Evolutionary conservation across 2,329 filamentous ascomycete species (phyloP).

Genomic region (Hymenoscyphus scutula): DNA sequence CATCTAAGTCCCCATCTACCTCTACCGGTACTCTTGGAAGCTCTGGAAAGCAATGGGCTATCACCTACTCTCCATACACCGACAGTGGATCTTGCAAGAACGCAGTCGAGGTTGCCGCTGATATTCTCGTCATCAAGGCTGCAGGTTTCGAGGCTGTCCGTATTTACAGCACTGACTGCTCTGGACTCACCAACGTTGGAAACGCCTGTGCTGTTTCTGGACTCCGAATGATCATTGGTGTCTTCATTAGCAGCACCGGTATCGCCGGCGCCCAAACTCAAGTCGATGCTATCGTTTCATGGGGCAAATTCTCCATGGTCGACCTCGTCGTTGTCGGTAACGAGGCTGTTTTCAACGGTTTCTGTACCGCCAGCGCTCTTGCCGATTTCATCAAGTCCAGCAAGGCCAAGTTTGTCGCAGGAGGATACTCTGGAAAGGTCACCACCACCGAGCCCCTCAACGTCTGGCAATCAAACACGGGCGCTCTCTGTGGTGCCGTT

Average conservation of each 20-base stretch:
- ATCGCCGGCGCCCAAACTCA: slow-evolving; percentile 61
- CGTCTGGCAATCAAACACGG: slow-evolving; percentile 64
- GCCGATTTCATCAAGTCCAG: slow-evolving; percentile 66
- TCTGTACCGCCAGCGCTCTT: slow-evolving; percentile 63
- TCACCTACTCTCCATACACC: slow-evolving; percentile 78
- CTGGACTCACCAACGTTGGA: slow-evolving; percentile 73
- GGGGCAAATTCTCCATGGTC: slow-evolving; percentile 71
- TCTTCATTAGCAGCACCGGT: slow-evolving; percentile 71
- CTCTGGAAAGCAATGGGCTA: slow-evolving; percentile 54
- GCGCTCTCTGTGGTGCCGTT: slow-evolving; percentile 66
- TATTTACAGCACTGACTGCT: slow-evolving; percentile 91
- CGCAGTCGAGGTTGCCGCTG: slow-evolving; percentile 52
- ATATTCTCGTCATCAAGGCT: slow-evolving; percentile 60
- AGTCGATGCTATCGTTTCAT: slow-evolving; percentile 68
- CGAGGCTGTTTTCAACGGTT: slow-evolving; percentile 79
- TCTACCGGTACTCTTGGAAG: slow-evolving; percentile 26
- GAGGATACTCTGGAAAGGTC: slow-evolving; percentile 70
- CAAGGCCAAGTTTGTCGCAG: slow-evolving; percentile 58
- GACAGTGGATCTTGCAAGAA: slow-evolving; percentile 62
- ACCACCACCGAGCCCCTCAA: slow-evolving; percentile 86
- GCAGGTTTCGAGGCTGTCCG: slow-evolving; percentile 71
- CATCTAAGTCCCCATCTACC: slow-evolving; percentile 30
- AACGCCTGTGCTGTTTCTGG: slow-evolving; percentile 63
- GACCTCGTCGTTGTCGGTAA: slow-evolving; percentile 85
- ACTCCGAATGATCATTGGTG: slow-evolving; percentile 78